Base-by-base conservation (phyloP, 805 yeast species). In the Lipomyces yamadae region DNA sequence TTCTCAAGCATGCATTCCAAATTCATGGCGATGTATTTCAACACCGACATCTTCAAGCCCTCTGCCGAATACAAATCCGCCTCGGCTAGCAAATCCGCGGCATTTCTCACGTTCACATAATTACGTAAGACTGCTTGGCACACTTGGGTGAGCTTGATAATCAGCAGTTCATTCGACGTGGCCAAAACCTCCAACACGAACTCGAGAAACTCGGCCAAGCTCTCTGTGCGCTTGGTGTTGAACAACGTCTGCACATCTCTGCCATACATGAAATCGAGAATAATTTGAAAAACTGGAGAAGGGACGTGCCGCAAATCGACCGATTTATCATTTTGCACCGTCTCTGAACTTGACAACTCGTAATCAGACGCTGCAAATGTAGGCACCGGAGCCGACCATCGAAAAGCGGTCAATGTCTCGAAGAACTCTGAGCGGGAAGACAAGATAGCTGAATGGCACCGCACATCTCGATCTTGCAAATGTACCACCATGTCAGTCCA, bases 11-110 rank as follows among this genome's bases (percentile, higher is more conserved):
- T 72, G 2, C 85, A 74, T 37, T 87, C 92, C 63, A 90, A 77
- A 74, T 91, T 91, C 69, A 84, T 82, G 70, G 84, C 86, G 11
- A 91, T 80, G 71, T 84, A 89, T 88, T 91, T 87, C 33, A 88
- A 78, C 74, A 96, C 85, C 62, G 85, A 83, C 60, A 82, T 81
- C 67, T 86, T 81, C 48, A 92, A 76, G 70, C 87, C 84, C 11
- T 77, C 75, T 5, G 92, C 89, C 29, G 82, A 76, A 58, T 82
- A 78, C 24, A 78, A 72, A 57, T 82, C 82, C 0, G 96, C 83
- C 72, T 87, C 87, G 11, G 82, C 77, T 13, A 90, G 73, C 13
- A 92, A 73, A 0, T 82, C 65, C 11, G 85, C 77, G 0, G 88
- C 91, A 72, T 89, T 90, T 24, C 88, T 90, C 10, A 86, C 77